Conservation (phyloP, 345 rosid genomes). For the Ailanthus altissimus region DNA sequence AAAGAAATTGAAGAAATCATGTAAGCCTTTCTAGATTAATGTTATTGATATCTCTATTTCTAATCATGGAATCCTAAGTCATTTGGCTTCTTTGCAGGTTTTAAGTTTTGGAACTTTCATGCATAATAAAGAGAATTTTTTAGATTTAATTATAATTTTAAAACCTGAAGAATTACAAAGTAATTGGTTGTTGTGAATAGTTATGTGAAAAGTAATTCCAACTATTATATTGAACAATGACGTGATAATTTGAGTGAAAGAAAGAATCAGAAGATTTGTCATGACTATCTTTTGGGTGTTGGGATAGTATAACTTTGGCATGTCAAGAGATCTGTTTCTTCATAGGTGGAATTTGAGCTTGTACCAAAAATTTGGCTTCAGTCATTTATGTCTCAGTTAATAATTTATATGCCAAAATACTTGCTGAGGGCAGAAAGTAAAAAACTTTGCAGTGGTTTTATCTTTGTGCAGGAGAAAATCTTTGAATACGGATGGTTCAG, state of each 20-base stretch:
- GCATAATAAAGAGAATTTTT: not conserved
- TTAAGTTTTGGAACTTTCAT: not conserved
- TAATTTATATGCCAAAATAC: not conserved
- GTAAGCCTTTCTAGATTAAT: not conserved
- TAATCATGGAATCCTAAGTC: not conserved
- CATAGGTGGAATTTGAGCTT: conserved; percentile 12
- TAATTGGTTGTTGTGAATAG: not conserved
- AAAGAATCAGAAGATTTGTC: not conserved
- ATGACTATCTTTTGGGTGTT: not conserved
- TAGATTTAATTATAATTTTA: not conserved
- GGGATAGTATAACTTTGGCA: too few relatives aligned
- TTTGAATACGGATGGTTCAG: not conserved
- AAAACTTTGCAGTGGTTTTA: too few relatives aligned
- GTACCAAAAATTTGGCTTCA: conserved; percentile 13
- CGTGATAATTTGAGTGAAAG: not conserved
- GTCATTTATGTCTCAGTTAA: not conserved
- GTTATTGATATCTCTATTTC: not conserved
- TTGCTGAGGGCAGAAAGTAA: not conserved
- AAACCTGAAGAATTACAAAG: not conserved
- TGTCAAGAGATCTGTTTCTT: not conserved
- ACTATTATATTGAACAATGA: not conserved
- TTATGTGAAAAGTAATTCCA: not conserved
- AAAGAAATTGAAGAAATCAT: conserved; percentile 46
- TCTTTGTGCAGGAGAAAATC: not conserved
- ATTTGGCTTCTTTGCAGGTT: not conserved